These are phyloP conservation scores for slime mould (Dictyostelium discoideum) DNA, from an alignment of 78 protist genomes.

Conservation along the genomic window dicty_2.7 NC_007088.5:7235001-7235500, in stretches of 20 bases:
- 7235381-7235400: too few species aligned
- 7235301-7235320: slow-evolving; percentile 77
- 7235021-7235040: slow-evolving; percentile 99
- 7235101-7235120: slow-evolving; percentile 97
- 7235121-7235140: slow-evolving; percentile 91
- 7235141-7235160: slow-evolving; percentile 99
- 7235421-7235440: too few species aligned
- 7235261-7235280: slow-evolving; percentile 55
- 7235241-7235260: slow-evolving; percentile 96
- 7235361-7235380: too few species aligned
- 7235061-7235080: slow-evolving; percentile 99
- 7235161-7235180: slow-evolving; percentile 97
- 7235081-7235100: slow-evolving; percentile 98
- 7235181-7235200: slow-evolving; percentile 95
- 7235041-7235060: slow-evolving; percentile 99
- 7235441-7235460: not conserved
- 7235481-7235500: slow-evolving; percentile 79
- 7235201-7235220: slow-evolving; percentile 97
- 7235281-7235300: slow-evolving; percentile 90
- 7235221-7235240: slow-evolving; percentile 99
- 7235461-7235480: not conserved
- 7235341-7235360: not conserved
- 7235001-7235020: not conserved
- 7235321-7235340: slow-evolving; percentile 95
- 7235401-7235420: too few species aligned